Base-by-base conservation (phyloP, 805 yeast species). In the Vanderwaltozyma verrucispora region DNA sequence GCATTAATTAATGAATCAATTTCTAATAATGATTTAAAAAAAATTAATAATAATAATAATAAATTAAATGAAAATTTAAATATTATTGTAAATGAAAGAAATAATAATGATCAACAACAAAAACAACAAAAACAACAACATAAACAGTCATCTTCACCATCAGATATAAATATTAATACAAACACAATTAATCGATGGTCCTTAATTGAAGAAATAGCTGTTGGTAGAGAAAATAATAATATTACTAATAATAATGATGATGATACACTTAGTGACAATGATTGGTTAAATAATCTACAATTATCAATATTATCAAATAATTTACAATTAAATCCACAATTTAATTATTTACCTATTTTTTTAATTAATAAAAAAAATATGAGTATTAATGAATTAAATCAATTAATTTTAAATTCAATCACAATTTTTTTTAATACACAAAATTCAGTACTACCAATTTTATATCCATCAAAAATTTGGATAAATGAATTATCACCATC, bases 1-100 rank as follows among this genome's bases (percentile, higher is more conserved):
- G 71, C 72, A 26, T 8, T 44, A 30, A 19, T 52, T 16, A 43
- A 43, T 13, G 27, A 30, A 10, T 21, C 9, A 16, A 17, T 7
- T 17, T 29, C 8, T 4, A 10, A 11, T 17, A 6, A 29, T 9
- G 19, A 28, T 14, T 14, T 26, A 21, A 21, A 24, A 12, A 12
- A 24, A 24, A 8, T 10, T 8, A 13, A 24, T 8, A 24, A 8
- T 8, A 8, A 8, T 5, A 24, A 24, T 8, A 10, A 10, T 8
- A 24, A 24, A 24, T 24, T 8, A 9, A 7, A 21, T 21, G n/a
- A n/a, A n/a, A n/a, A n/a, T n/a, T n/a, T n/a, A n/a, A 21, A 21
- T 21, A 21, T 7, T 21, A 21, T 7, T 21, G 9, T 21, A 7
- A 21, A 21, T 21, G 9, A 21, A 6, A 21, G 9, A 6, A 21